Evolutionary conservation across 192 early-diverging fungal genomes (phyloP), one percentile per base, ranked within the genome.

Genomic region (Neocallimastix lanati): DNA sequence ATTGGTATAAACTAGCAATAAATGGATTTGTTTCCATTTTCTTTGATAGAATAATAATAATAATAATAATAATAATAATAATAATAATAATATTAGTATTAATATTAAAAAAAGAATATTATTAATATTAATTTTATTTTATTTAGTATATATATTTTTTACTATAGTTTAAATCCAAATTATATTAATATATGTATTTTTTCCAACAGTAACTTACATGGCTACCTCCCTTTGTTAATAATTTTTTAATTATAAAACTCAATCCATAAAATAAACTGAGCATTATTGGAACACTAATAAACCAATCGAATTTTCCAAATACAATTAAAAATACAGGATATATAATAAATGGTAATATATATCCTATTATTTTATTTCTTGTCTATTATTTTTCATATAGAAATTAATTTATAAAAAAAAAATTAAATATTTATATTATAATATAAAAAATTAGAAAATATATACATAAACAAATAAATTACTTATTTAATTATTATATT

Each of bases 261-360:
- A 50, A 50, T 50, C 81, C 80, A 14, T 89, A 67, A 33, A 91
- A 89, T 30, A 90, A 79, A 1, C 77, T 29, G 3, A 92, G 28
- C 1, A 86, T 85, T 36, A 94, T 36, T 0, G 93, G 93, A 11
- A 95, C 29, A 11, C 93, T 92, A 50, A 92, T 82, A 81, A 92
- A 96, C 92, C 95, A 94, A 2, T 93, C 90, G 77, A 95, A 90
- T 4, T 84, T 50, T 50, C 40, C 40, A 50, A 50, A 50, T 50
- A 50, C 2, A 4, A 50, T 21, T 21, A 50, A 21, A 50, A 50
- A 50, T 50, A 21, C 6, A 79, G 28, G 87, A 82, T 76, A 94
- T 79, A 7, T 88, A 84, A 28, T 86, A 82, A 90, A 93, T 4
- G 96, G 94, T 29, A 93, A 79, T 29, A 87, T 78, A 78, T 91